Evolutionary conservation across 2,329 filamentous ascomycete genomes (phyloP).

Genomic region (Epichloe coenophiala): DNA sequence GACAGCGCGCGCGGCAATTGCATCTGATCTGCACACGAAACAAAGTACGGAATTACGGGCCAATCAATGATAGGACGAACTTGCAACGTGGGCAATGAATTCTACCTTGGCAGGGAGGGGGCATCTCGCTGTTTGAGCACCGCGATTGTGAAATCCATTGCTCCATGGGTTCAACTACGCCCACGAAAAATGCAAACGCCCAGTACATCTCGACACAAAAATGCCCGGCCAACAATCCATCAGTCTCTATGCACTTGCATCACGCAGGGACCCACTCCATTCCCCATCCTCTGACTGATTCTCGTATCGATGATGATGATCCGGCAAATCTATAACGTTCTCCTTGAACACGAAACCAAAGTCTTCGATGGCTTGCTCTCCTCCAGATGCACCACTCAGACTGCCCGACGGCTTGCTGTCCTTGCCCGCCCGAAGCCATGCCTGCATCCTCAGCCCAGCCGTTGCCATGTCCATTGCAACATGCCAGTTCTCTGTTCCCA

Average conservation of each 20-base stretch:
- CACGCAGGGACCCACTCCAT: not conserved
- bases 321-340: slow-evolving; percentile 10
- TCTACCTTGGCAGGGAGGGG: too few relatives aligned
- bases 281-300: slow-evolving; percentile 1
- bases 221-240: too few relatives aligned
- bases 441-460: slow-evolving; percentile 25
- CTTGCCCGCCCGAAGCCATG: slow-evolving; percentile 24
- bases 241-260: not conserved
- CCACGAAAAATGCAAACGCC: too few relatives aligned
- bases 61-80: too few relatives aligned
- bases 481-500: slow-evolving; percentile 36
- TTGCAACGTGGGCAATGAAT: too few relatives aligned
- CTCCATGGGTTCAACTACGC: too few relatives aligned
- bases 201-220: too few relatives aligned
- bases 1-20: too few relatives aligned
- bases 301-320: slow-evolving; percentile 2
- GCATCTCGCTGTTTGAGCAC: too few relatives aligned
- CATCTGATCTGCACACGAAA: too few relatives aligned
- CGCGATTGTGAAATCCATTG: too few relatives aligned
- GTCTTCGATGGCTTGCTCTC: slow-evolving; percentile 12
- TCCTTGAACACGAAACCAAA: slow-evolving; percentile 16
- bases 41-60: too few relatives aligned
- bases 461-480: slow-evolving; percentile 24
- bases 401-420: not conserved
- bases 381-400: slow-evolving; percentile 10